phyloP scores from a whole-genome alignment of 2,329 filamentous ascomycete species.

The Cladorrhinum sp. region DNA sequence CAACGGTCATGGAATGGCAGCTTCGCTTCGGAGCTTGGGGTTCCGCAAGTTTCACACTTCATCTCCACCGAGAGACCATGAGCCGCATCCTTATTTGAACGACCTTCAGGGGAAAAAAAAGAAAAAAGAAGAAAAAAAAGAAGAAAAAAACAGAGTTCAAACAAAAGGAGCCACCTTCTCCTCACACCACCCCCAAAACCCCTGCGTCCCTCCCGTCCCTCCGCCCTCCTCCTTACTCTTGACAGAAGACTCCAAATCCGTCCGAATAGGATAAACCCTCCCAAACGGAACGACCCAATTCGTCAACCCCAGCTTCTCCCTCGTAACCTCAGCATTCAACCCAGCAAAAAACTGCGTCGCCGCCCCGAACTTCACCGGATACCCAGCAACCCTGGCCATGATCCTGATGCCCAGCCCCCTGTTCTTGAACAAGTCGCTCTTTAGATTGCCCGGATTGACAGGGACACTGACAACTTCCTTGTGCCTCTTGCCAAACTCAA shows the following conservation, averaged over 20 bases:
- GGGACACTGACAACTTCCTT: background rate
- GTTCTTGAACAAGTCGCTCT: background rate
- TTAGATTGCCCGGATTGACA: background rate
- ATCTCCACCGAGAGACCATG: background rate
- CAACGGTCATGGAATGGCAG: background rate
- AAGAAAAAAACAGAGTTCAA: background rate
- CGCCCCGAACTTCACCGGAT: background rate
- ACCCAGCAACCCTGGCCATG: background rate
- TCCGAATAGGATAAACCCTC: background rate
- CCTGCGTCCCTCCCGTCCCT: background rate
- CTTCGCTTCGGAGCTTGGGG: background rate
- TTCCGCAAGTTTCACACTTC: background rate
- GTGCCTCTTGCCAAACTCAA: background rate
- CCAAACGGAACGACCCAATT: conserved; percentile 5
- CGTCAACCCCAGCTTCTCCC: background rate
- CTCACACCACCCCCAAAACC: conserved; percentile 9
- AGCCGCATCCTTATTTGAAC: background rate
- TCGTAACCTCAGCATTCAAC: background rate
- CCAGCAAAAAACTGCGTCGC: background rate
- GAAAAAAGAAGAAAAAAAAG: too few species aligned
- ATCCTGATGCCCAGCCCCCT: background rate
- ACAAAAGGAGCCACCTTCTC: conserved; percentile 2
- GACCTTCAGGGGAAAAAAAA: too few species aligned
- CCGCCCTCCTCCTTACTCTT: conserved; percentile 5
- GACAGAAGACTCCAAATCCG: background rate